phyloP scores from a whole-genome alignment of 108 stramenopile species.

The Skeletonema costatum region DNA sequence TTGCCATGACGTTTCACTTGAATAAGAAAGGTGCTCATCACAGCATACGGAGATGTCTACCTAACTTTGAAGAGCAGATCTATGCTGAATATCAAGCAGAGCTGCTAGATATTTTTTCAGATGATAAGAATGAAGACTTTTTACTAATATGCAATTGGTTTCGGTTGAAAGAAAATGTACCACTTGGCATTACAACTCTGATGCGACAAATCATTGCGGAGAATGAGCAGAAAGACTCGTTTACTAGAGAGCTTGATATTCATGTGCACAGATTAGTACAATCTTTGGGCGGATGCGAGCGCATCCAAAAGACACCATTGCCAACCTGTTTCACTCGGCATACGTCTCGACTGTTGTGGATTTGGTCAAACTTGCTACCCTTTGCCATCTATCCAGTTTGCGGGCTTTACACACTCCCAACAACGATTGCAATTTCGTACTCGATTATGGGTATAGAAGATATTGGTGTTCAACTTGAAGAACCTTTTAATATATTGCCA shows the following conservation, averaged over 20 bases:
- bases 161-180: constrained; percentile 37
- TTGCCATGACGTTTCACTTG: constrained; percentile 51
- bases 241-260: constrained; percentile 39
- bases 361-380: constrained; percentile 57
- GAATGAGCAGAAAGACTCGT: constrained; percentile 21
- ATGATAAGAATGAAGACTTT: constrained; percentile 42
- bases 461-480: constrained; percentile 59
- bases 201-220: constrained; percentile 50
- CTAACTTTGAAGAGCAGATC: constrained; percentile 40
- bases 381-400: constrained; percentile 53
- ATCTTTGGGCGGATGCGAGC: constrained; percentile 46
- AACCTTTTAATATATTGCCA: constrained; percentile 60
- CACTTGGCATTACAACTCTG: constrained; percentile 30
- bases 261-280: constrained; percentile 38
- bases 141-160: constrained; percentile 30
- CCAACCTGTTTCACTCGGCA: constrained; percentile 49
- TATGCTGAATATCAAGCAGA: constrained; percentile 50
- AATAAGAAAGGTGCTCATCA: constrained; percentile 46
- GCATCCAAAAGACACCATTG: constrained; percentile 52
- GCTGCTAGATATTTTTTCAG: constrained; percentile 41
- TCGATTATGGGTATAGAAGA: constrained; percentile 58
- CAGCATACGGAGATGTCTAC: constrained; percentile 17
- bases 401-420: constrained; percentile 43
- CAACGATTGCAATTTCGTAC: constrained; percentile 43
- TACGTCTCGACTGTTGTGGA: constrained; percentile 41